These are phyloP conservation scores for Yamadazyma atmosphaerica DNA, from an alignment of 1,139 yeast species.

Conservation along the genomic window DNA sequence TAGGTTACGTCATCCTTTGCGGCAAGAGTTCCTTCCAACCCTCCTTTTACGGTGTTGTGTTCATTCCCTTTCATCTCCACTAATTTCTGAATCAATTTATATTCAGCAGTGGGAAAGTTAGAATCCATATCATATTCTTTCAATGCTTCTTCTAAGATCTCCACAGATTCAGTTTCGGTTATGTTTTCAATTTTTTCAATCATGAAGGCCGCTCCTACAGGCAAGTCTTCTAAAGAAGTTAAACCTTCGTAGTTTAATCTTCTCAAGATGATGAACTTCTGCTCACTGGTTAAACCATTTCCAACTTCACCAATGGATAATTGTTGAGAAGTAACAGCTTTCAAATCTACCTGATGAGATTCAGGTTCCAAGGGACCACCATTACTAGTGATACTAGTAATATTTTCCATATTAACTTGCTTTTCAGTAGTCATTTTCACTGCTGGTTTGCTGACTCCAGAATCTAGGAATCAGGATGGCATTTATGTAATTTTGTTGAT, in stretches of 20 bases:
- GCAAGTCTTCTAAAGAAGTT: conserved; percentile 29
- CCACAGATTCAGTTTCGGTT: conserved; percentile 39
- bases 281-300: conserved; percentile 22
- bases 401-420: not conserved
- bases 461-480: not conserved
- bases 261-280: conserved; percentile 26
- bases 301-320: conserved; percentile 26
- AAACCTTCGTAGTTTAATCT: conserved; percentile 27
- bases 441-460: not conserved
- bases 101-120: conserved; percentile 46
- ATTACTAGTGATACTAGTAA: conserved; percentile 4
- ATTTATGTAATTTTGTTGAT: not conserved
- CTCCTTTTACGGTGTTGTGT: not conserved
- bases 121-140: conserved; percentile 47
- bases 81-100: conserved; percentile 20
- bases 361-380: conserved; percentile 4
- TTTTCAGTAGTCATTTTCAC: not conserved
- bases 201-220: conserved; percentile 33
- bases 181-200: conserved; percentile 38
- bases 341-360: conserved; percentile 20
- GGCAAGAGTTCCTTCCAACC: conserved; percentile 4
- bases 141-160: conserved; percentile 39
- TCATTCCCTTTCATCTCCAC: conserved; percentile 8
- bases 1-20: conserved; percentile 19
- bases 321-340: conserved; percentile 21